Conservation (phyloP, 2,329 filamentous ascomycete genomes). For the Penicillium capsulatum region DNA sequence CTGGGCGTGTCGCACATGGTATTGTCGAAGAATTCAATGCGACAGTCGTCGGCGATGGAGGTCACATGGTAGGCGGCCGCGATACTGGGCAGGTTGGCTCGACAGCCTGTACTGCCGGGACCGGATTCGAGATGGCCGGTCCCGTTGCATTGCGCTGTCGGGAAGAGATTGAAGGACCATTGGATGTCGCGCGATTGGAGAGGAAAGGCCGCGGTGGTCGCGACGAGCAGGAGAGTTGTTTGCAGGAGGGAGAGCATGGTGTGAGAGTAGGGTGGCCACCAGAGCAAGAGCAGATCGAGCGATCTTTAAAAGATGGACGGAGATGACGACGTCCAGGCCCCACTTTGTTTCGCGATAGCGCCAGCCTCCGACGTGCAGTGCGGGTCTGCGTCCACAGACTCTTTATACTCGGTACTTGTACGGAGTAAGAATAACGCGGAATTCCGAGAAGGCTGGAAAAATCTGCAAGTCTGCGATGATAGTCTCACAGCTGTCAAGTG, state of each 20-base stretch:
- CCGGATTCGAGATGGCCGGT: conserved; percentile 16
- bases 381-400: too few relatives aligned
- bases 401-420: too few relatives aligned
- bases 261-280: background rate
- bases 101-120: conserved; percentile 22
- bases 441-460: too few relatives aligned
- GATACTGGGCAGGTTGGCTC: conserved; percentile 18
- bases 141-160: conserved; percentile 14
- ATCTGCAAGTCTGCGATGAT: too few relatives aligned
- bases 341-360: too few relatives aligned
- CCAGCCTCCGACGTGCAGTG: too few relatives aligned
- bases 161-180: conserved; percentile 24
- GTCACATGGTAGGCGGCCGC: conserved; percentile 21
- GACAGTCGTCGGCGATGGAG: conserved; percentile 16
- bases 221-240: conserved; percentile 8
- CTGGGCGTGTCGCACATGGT: conserved; percentile 24
- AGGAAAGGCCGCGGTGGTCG: conserved; percentile 16
- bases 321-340: too few relatives aligned
- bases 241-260: conserved; percentile 9
- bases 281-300: too few relatives aligned
- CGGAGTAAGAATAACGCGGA: too few relatives aligned
- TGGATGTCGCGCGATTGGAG: conserved; percentile 15
- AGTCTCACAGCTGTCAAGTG: too few relatives aligned
- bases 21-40: conserved; percentile 23
- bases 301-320: too few relatives aligned